Base-by-base conservation (phyloP, 2,329 filamentous ascomycete species). In the Keithomyces neogunnii region DNA sequence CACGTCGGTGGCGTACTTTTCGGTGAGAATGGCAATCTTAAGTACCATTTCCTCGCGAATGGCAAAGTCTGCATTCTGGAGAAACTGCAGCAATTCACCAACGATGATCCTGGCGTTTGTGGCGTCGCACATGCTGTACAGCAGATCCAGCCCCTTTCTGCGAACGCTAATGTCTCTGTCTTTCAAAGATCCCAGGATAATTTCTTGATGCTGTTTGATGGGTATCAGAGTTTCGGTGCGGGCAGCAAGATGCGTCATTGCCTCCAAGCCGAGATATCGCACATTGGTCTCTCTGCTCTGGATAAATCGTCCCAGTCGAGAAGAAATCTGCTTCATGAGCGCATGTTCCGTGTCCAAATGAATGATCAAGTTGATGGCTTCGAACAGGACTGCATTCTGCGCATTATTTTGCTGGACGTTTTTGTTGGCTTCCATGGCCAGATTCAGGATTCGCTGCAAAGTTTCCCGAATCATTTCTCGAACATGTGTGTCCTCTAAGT, bases 351-450 rank as follows among this genome's bases (percentile, higher is more conserved):
- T 96, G 60, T 97, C 93, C 29, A 99, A 80, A 65, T 99, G 93
- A 58, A 99, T 99, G 60, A 96, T 93, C 44, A 99, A 81, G 65
- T 99, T 96, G 69, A 99, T 99, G 29, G 93, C 95, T 73, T 99
- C 93, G 63, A 99, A 99, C 1, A 99, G 77, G 11, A 99, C 90
- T 0, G 93, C 93, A 63, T 99, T 99, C 64, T 97, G 93, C 0
- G 93, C 93, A 65, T 99, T 99, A 69, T 99, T 99, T 66, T 99
- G 93, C 69, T 99, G 93, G 13, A 99, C 93, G 62, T 99, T 99
- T 73, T 97, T 99, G 49, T 89, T 93, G 64, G 89, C 85, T 64
- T 97, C 92, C 75, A 95, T 85, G 1, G 93, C 92, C 38, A 89
- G 76, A 62, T 96, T 89, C 66, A 99, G 77, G 45, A 97, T 95